phyloP scores from a whole-genome alignment of 2,329 filamentous ascomycete species.

The Diplodia scrobiculata region DNA sequence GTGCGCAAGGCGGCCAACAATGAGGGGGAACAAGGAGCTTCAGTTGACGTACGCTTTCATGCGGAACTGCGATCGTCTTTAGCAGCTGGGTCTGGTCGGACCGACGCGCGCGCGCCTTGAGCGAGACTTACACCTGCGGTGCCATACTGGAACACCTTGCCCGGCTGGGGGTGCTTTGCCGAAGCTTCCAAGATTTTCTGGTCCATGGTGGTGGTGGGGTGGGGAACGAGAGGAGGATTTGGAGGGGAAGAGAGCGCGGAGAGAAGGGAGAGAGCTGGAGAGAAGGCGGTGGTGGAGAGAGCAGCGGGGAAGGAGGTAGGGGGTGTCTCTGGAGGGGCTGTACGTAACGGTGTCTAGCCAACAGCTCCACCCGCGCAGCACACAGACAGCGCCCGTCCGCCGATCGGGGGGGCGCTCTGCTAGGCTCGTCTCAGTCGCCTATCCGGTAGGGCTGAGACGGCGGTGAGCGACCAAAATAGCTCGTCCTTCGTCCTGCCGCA shows the following conservation, averaged over 20 bases:
- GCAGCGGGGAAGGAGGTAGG: constrained; percentile 26
- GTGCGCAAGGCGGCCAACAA: constrained; percentile 9
- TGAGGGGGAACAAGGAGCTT: constrained; percentile 33
- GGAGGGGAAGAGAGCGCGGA: constrained; percentile 5
- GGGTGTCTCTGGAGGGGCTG: constrained; percentile 21
- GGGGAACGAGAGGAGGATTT: neutral
- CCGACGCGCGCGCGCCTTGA: constrained; percentile 30
- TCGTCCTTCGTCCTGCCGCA: neutral
- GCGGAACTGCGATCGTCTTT: constrained; percentile 57
- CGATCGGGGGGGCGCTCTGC: constrained; percentile 20
- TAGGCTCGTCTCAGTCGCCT: constrained; percentile 12
- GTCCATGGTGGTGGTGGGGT: constrained; percentile 23
- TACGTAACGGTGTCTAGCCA: constrained; percentile 15
- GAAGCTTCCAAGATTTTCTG: constrained; percentile 39
- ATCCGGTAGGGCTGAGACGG: constrained; percentile 27
- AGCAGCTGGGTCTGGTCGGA: constrained; percentile 27
- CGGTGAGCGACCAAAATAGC: constrained; percentile 26
- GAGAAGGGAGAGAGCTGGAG: constrained; percentile 10
- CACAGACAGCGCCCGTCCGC: constrained; percentile 18
- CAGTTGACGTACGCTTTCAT: constrained; percentile 64
- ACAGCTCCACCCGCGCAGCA: constrained; percentile 23
- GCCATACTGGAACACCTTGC: constrained; percentile 43
- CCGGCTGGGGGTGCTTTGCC: constrained; percentile 40
- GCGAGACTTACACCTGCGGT: constrained; percentile 53
- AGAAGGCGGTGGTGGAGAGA: constrained; percentile 3